Conservation (phyloP, 768 basidiomycete genomes). For the Macrolepiota fuliginosa region DNA sequence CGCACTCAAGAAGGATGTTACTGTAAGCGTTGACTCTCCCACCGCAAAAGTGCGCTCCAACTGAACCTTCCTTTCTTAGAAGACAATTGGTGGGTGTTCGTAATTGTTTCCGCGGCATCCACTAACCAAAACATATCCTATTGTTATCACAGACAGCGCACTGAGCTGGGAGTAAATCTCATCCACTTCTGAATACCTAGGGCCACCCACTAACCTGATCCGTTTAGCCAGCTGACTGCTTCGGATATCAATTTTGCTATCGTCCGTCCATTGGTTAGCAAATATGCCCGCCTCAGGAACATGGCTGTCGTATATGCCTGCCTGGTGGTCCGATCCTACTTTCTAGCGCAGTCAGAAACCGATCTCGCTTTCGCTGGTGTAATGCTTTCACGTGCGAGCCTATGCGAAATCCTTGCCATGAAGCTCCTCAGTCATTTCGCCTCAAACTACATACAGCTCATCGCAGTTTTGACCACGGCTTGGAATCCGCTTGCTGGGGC, state of each 20-base stretch:
- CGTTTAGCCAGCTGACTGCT: constrained; percentile 70
- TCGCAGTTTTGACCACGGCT: constrained; percentile 73
- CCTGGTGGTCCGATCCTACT: constrained; percentile 77
- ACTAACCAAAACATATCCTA: constrained; percentile 15
- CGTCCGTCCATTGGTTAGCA: constrained; percentile 72
- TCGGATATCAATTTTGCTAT: constrained; percentile 81
- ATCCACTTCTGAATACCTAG: neutral
- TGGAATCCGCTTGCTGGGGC: constrained; percentile 89
- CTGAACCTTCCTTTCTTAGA: constrained; percentile 31
- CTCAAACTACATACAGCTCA: constrained; percentile 69
- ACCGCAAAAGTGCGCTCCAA: neutral
- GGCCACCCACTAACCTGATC: neutral
- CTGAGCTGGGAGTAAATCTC: constrained; percentile 75
- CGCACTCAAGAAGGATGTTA: constrained; percentile 65
- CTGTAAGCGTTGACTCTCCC: constrained; percentile 38
- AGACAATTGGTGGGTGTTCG: constrained; percentile 39
- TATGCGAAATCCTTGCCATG: constrained; percentile 88
- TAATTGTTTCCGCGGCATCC: constrained; percentile 5
- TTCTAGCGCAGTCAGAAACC: constrained; percentile 61
- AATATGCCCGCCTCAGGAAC: constrained; percentile 76
- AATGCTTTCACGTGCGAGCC: constrained; percentile 61
- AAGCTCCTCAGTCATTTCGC: constrained; percentile 80
- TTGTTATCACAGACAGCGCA: constrained; percentile 51
- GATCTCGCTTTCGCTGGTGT: constrained; percentile 79
- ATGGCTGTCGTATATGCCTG: constrained; percentile 74